Base-by-base conservation (phyloP, 1,284 basidiomycete genomes). In the Schizopora paradoxa region DNA sequence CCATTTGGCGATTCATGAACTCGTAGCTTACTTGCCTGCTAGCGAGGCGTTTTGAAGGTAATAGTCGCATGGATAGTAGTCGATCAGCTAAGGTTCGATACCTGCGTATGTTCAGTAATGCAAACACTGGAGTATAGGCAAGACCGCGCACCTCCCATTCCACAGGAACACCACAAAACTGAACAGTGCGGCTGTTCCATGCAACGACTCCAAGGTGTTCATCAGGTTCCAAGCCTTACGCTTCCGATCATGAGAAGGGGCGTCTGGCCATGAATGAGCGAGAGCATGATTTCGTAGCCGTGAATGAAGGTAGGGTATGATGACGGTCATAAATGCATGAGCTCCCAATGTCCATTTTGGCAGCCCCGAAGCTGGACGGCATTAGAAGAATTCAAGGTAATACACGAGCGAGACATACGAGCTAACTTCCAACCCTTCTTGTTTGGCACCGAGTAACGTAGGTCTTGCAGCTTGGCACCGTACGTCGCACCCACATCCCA, bases 1-100 rank as follows among this genome's bases (percentile, higher is more conserved):
- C 95, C 74, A 99, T 89, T 66, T 99, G 96, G 47, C 96, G 86
- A 58, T 99, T 98, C 85, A 99, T 91, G 60, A 94, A 99, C 62
- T 99, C 96, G 65, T 98, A 99, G 57, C 90, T 95, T 41, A 99
- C 89, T 58, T 94, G 86, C 11, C 89, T 79, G 51, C 80, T 82
- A 40, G 86, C 74, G 25, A 85, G 75, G 39, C 77, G 69, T 29
- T 79, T 76, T 0, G 88, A 76, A 6, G 95, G 88, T 0, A 86
- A 76, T 2, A 98, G 76, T 21, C 76, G 72, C 69, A 99, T 77
- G 13, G 73, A 69, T n/a, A 98, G 70, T 11, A 95, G 48, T 33
- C 96, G 73, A 61, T 97, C 92, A 10, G 85, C 71, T 16, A 95
- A 64, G 5, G 91, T 89, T 0, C 95, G 85, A 62, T 92, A 94